Conservation (phyloP, 371 early-diverging fungal species). For the Zychaea mexicana region DNA sequence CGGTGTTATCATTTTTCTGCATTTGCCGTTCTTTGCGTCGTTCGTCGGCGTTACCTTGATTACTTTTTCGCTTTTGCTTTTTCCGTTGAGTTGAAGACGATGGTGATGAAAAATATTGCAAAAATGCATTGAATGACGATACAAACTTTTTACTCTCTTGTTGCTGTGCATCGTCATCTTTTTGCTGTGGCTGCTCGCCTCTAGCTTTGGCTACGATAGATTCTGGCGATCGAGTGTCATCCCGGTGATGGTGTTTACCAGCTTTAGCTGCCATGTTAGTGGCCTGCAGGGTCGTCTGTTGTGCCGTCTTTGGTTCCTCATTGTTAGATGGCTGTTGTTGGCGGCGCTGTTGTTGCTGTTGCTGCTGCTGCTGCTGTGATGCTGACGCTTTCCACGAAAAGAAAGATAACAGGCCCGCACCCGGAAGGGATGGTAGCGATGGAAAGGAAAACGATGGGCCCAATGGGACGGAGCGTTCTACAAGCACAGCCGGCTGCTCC, state of each 20-base stretch:
- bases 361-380: conserved; percentile 14
- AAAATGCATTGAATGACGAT: conserved; percentile 21
- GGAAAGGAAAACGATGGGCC: conserved; percentile 49
- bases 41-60: background rate
- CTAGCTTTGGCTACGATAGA: conserved; percentile 1
- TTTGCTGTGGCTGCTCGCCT: background rate
- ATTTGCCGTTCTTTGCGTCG: background rate
- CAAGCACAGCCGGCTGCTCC: conserved; percentile 50
- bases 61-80: background rate
- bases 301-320: background rate
- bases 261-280: background rate
- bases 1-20: background rate
- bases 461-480: conserved; percentile 43
- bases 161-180: background rate
- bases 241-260: background rate
- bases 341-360: conserved; percentile 8
- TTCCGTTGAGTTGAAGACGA: background rate
- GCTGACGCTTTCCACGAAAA: conserved; percentile 35
- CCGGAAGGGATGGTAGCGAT: conserved; percentile 42
- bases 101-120: conserved; percentile 20
- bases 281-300: background rate
- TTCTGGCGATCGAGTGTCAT: background rate
- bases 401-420: conserved; percentile 34
- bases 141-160: conserved; percentile 17
- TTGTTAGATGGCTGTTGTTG: conserved; percentile 12